A percentile compares a stretch with the other conserved stretches of the same genome.
Conservation (phyloP, 257 asterid species). For the Solanum ahanhuiri region DNA sequence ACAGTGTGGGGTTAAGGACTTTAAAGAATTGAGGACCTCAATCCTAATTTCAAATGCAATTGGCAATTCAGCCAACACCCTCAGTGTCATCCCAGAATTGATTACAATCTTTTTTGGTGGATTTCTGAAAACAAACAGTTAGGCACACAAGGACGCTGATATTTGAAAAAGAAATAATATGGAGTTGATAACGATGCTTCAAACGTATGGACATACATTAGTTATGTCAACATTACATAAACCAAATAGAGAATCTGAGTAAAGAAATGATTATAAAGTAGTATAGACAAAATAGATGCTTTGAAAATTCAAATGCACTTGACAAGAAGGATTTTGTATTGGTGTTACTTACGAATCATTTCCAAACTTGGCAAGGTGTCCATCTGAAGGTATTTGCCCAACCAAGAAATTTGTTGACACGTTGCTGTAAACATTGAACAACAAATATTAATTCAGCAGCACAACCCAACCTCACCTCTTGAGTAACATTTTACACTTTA, state of each 20-base stretch:
- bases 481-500: neutral
- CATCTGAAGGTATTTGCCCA: conserved; percentile 82
- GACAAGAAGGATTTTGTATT: neutral
- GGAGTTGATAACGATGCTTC: neutral
- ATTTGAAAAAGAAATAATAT: neutral
- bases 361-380: conserved; percentile 59
- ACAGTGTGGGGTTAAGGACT: neutral
- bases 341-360: conserved; percentile 65
- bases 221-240: neutral
- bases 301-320: neutral
- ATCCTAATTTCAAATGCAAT: neutral
- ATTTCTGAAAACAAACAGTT: neutral
- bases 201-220: neutral
- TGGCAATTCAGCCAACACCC: neutral
- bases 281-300: neutral
- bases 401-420: conserved; percentile 87
- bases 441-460: neutral
- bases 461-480: neutral
- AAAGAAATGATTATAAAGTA: neutral
- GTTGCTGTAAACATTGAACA: conserved; percentile 55
- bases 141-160: neutral
- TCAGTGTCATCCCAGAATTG: neutral
- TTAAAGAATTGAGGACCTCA: neutral
- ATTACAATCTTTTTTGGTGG: neutral
- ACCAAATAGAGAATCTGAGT: neutral